These are phyloP conservation scores for Magnolia sinica DNA, from an alignment of 164 flowering plant species.

Conservation along the genomic window DNA sequence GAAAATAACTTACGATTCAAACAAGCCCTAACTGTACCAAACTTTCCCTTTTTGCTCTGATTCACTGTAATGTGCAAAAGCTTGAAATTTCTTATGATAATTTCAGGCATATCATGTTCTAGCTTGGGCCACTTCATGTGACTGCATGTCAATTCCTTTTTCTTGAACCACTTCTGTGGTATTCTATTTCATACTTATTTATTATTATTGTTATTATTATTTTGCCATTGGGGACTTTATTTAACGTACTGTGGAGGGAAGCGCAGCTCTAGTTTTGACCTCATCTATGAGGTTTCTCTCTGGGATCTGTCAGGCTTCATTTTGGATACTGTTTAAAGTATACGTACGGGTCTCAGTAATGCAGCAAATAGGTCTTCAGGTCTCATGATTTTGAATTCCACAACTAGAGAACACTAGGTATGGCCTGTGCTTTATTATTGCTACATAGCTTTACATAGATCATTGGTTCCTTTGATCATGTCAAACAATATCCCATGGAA, in stretches of 20 bases:
- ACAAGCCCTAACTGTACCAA: no score
- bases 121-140: not conserved
- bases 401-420: conserved; percentile 7
- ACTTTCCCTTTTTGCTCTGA: no score
- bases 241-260: not conserved
- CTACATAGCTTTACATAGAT: conserved; percentile 18
- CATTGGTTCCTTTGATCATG: conserved; percentile 12
- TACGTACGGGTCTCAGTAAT: not conserved
- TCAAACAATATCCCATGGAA: conserved; percentile 9
- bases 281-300: not conserved
- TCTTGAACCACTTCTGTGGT: not conserved
- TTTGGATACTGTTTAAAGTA: no score
- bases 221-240: no score
- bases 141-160: not conserved
- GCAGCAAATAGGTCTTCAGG: not conserved
- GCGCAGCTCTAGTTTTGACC: not conserved
- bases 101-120: not conserved
- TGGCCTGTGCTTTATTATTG: conserved; percentile 16
- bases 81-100: not conserved
- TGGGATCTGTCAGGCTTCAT: not conserved
- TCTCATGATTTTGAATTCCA: not conserved
- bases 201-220: no score
- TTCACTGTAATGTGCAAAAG: not conserved
- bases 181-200: not conserved
- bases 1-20: no score